A percentile compares a stretch with the other conserved stretches of the same genome.
These are phyloP conservation scores for Chiua virens DNA, from an alignment of 768 basidiomycete species.

Conservation along the genomic window DNA sequence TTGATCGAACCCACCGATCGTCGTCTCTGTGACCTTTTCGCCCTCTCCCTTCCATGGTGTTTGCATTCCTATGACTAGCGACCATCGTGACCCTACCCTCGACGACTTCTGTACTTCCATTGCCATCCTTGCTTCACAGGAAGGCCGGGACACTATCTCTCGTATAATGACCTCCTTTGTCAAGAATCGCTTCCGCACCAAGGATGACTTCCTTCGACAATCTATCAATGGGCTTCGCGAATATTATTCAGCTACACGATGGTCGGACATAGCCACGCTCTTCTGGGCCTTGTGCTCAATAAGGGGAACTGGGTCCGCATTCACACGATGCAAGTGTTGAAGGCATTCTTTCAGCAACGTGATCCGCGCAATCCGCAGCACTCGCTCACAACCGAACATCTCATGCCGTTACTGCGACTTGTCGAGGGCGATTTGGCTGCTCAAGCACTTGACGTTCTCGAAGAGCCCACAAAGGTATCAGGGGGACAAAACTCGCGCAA, in stretches of 20 bases:
- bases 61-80: constrained; percentile 73
- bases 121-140: constrained; percentile 64
- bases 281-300: constrained; percentile 88
- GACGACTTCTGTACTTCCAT: constrained; percentile 74
- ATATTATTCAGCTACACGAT: constrained; percentile 72
- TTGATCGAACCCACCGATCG: constrained; percentile 71
- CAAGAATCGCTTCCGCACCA: constrained; percentile 83
- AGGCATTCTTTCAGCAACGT: constrained; percentile 83
- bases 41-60: constrained; percentile 85
- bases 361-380: constrained; percentile 76
- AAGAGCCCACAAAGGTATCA: constrained; percentile 81
- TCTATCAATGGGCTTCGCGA: constrained; percentile 84
- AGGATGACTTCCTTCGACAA: constrained; percentile 91
- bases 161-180: constrained; percentile 90
- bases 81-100: constrained; percentile 56
- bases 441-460: constrained; percentile 89
- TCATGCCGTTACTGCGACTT: constrained; percentile 88
- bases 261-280: constrained; percentile 80
- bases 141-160: constrained; percentile 75
- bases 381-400: constrained; percentile 76
- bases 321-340: constrained; percentile 84
- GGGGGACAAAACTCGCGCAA: constrained; percentile 78
- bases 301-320: constrained; percentile 77
- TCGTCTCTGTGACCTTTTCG: constrained; percentile 80
- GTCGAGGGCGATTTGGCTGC: constrained; percentile 85